Evolutionary conservation across 768 basidiomycete species (phyloP).

Genomic region (Phaeotremella fagi): DNA sequence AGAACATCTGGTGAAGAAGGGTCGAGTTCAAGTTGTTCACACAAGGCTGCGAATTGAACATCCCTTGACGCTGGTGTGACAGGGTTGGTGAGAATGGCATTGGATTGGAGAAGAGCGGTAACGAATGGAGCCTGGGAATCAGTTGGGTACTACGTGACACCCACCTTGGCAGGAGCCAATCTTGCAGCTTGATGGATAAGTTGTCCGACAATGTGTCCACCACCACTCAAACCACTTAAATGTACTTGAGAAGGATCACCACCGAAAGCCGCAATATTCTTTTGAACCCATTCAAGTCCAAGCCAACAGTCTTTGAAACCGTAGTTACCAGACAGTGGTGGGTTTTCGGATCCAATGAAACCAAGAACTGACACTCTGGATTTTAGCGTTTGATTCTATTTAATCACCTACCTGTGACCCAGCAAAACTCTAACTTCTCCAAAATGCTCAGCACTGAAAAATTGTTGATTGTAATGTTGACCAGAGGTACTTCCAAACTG

Average conservation of each 20-base stretch:
- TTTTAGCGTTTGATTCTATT: not conserved
- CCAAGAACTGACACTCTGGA: slow-evolving; percentile 65
- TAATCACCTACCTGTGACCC: slow-evolving; percentile 54
- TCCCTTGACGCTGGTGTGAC: slow-evolving; percentile 60
- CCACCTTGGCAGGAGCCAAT: slow-evolving; percentile 53
- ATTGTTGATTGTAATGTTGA: slow-evolving; percentile 61
- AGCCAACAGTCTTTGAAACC: slow-evolving; percentile 83
- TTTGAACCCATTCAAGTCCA: slow-evolving; percentile 65
- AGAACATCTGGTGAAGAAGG: slow-evolving; percentile 56
- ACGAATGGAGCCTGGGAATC: slow-evolving; percentile 58
- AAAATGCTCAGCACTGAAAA: slow-evolving; percentile 59
- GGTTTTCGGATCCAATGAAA: slow-evolving; percentile 64
- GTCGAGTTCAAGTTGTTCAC: slow-evolving; percentile 57
- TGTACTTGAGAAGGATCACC: slow-evolving; percentile 62
- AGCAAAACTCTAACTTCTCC: slow-evolving; percentile 69
- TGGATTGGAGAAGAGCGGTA: slow-evolving; percentile 66
- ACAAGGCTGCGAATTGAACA: slow-evolving; percentile 63
- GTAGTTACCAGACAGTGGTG: slow-evolving; percentile 65
- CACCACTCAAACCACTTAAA: slow-evolving; percentile 68
- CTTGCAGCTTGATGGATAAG: slow-evolving; percentile 65
- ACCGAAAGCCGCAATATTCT: slow-evolving; percentile 65
- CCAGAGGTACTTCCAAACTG: slow-evolving; percentile 73
- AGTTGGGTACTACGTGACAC: slow-evolving; percentile 16
- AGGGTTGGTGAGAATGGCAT: slow-evolving; percentile 64
- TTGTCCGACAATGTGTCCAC: slow-evolving; percentile 69